Percentiles rank a stretch among this genome's conserved stretches.
phyloP scores from a whole-genome alignment of 2,329 filamentous ascomycete genomes.

The Podosphaera aphanis region DNA sequence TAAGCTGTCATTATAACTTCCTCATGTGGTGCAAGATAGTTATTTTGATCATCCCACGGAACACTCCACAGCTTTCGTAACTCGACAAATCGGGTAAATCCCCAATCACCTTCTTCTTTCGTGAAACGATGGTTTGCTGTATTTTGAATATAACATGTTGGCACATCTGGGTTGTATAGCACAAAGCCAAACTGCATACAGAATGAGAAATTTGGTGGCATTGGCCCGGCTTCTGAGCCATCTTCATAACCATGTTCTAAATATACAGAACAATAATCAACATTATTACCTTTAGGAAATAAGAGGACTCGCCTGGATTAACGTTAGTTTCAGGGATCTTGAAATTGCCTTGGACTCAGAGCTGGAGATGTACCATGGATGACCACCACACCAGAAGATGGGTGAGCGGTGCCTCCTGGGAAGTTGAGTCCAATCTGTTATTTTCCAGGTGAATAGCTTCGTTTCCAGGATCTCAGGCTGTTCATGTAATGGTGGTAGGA shows the following conservation, averaged over 20 bases:
- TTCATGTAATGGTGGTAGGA: constrained; percentile 46
- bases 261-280: constrained; percentile 84
- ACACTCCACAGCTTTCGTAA: constrained; percentile 62
- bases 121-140: constrained; percentile 88
- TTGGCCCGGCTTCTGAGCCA: constrained; percentile 20
- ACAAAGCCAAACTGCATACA: constrained; percentile 91
- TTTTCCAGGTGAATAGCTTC: constrained; percentile 60
- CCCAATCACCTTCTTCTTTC: constrained; percentile 91
- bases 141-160: constrained; percentile 60
- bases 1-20: constrained; percentile 62
- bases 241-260: constrained; percentile 80
- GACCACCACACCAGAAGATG: constrained; percentile 62
- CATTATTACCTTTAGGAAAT: constrained; percentile 86
- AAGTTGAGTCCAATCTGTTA: constrained; percentile 58
- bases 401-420: constrained; percentile 71
- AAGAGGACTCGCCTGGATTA: constrained; percentile 61
- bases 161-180: constrained; percentile 81
- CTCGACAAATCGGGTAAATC: constrained; percentile 90
- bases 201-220: constrained; percentile 85
- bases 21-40: constrained; percentile 58
- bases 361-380: constrained; percentile 45
- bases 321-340: constrained; percentile 6
- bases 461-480: constrained; percentile 65
- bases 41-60: constrained; percentile 43
- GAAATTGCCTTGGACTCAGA: background rate